A percentile compares a stretch with the other conserved stretches of the same genome.
phyloP scores from a whole-genome alignment of 768 basidiomycete species.

The Calvatia gigantea region DNA sequence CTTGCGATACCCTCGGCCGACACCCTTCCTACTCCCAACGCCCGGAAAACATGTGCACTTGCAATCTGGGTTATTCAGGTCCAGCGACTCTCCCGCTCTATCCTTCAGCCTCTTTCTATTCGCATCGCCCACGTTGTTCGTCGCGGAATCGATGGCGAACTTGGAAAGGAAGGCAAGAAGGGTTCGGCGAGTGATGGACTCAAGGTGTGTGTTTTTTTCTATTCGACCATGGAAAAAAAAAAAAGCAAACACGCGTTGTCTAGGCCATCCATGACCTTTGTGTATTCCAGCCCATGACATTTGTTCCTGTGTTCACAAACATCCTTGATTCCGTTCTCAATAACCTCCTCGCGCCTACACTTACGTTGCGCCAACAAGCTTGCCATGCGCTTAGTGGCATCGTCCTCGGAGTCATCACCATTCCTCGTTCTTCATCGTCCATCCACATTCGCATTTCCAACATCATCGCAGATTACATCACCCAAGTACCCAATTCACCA shows the following conservation, averaged over 20 bases:
- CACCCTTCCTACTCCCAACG: constrained; percentile 73
- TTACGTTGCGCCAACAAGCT: constrained; percentile 66
- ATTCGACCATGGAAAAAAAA: constrained; percentile 5
- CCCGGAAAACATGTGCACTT: constrained; percentile 81
- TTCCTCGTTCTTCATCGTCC: constrained; percentile 36
- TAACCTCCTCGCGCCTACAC: constrained; percentile 60
- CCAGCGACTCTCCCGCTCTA: constrained; percentile 60
- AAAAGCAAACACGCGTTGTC: not conserved
- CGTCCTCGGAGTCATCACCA: constrained; percentile 46
- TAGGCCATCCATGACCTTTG: constrained; percentile 75
- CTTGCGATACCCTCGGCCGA: constrained; percentile 71
- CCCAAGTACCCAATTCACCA: constrained; percentile 28
- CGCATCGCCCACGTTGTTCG: constrained; percentile 69
- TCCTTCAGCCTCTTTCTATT: constrained; percentile 60
- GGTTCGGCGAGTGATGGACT: constrained; percentile 76
- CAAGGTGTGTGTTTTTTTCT: constrained; percentile 48
- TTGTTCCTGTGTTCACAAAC: constrained; percentile 60
- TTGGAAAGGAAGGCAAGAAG: constrained; percentile 88
- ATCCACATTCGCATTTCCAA: constrained; percentile 53
- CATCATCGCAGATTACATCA: constrained; percentile 45
- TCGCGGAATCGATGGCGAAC: constrained; percentile 77
- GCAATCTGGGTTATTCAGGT: constrained; percentile 72
- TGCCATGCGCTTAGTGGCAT: constrained; percentile 75
- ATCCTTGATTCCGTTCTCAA: constrained; percentile 58
- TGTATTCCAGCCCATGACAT: constrained; percentile 57